Evolutionary conservation across 2,329 filamentous ascomycete genomes (phyloP).

Genomic region (Aspergillus glaucus): DNA sequence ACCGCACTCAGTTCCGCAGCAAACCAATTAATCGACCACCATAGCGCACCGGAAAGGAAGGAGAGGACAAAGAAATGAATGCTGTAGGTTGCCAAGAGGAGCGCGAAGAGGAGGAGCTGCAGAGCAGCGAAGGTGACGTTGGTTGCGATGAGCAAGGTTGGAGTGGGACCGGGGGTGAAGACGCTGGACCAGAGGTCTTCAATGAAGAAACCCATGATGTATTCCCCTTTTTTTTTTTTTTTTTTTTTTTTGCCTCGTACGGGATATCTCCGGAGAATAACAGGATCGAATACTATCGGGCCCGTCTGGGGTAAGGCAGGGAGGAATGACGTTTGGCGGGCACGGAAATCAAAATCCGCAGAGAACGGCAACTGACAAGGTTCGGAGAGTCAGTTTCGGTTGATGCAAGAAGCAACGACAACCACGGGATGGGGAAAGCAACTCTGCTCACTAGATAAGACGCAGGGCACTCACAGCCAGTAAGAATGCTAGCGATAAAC

Average conservation of each 20-base stretch:
- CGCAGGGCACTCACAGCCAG: neutral
- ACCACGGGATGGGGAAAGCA: neutral
- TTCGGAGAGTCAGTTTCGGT: neutral
- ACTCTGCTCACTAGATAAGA: neutral
- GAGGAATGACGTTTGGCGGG: neutral
- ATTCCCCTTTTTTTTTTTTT: neutral
- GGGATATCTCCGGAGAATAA: constrained; percentile 4
- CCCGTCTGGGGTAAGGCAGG: neutral
- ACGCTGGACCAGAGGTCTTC: constrained; percentile 82
- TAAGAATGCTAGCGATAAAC: neutral
- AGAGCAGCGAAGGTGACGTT: constrained; percentile 84
- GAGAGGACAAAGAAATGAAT: constrained; percentile 85
- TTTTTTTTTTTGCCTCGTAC: constrained; percentile 3
- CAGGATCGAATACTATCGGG: neutral
- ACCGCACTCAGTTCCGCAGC: constrained; percentile 57
- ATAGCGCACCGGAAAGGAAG: constrained; percentile 70
- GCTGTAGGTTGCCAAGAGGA: constrained; percentile 76
- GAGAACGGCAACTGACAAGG: neutral
- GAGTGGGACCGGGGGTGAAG: constrained; percentile 87
- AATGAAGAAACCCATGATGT: constrained; percentile 50
- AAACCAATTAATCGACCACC: constrained; percentile 98
- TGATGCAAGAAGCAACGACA: neutral
- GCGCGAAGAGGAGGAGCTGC: constrained; percentile 67
- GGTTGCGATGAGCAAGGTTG: constrained; percentile 79
- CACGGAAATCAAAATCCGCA: constrained; percentile 19